Conservation (phyloP, 75 land plant species). For the Cryptomeria japonica region DNA sequence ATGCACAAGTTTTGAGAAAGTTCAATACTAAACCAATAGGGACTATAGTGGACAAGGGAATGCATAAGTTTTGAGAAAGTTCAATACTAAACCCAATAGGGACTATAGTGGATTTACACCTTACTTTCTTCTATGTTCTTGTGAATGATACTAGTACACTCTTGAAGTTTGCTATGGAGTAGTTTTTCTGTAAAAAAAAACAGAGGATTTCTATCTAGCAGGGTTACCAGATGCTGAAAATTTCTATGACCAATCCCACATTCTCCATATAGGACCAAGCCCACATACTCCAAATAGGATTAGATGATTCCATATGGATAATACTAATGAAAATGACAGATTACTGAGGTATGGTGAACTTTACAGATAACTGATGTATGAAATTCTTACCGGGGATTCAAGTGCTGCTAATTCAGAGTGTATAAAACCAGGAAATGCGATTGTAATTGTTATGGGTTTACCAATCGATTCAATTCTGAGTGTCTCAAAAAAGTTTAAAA, state of each 20-base stretch:
- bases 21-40: neutral
- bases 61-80: neutral
- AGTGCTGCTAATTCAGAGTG: slow-evolving; percentile 26
- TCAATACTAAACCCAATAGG: neutral
- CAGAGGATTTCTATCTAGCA: neutral
- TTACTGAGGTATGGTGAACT: too few species aligned
- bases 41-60: neutral
- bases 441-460: slow-evolving; percentile 22
- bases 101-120: neutral
- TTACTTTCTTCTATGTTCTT: neutral
- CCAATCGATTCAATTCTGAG: slow-evolving; percentile 28
- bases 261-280: neutral
- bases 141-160: neutral
- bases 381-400: slow-evolving; percentile 19
- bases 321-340: too few species aligned
- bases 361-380: neutral
- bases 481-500: slow-evolving; percentile 36
- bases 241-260: neutral
- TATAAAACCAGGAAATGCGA: slow-evolving; percentile 39
- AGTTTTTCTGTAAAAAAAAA: neutral
- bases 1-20: neutral
- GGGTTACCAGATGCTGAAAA: neutral
- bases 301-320: neutral
- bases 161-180: neutral
- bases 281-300: neutral